Evolutionary conservation across 257 asterid species (phyloP).

Genomic region (Paulownia fortunei): DNA sequence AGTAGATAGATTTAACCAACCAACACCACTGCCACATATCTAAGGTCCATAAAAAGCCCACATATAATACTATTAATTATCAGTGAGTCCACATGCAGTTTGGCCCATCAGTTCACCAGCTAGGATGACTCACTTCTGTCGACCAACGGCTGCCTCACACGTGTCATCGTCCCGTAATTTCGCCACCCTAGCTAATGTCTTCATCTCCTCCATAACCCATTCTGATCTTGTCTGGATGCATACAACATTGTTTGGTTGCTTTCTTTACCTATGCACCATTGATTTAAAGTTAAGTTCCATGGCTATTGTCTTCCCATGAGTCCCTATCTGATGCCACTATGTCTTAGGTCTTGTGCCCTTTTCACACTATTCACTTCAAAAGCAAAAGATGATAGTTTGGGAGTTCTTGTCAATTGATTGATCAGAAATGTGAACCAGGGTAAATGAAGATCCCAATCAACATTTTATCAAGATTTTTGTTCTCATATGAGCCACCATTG

Average conservation of each 20-base stretch:
- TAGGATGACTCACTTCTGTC: not conserved
- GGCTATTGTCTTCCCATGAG: slow-evolving; percentile 46
- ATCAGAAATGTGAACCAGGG: not conserved
- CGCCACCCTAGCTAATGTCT: not conserved
- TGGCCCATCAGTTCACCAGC: slow-evolving; percentile 12
- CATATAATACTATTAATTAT: not conserved
- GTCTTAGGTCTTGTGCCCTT: slow-evolving; percentile 37
- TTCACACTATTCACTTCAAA: slow-evolving; percentile 13
- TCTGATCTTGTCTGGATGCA: slow-evolving; percentile 33
- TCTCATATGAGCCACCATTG: slow-evolving; percentile 10
- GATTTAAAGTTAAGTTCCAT: slow-evolving; percentile 43
- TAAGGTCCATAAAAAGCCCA: slow-evolving; percentile 15
- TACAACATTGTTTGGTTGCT: slow-evolving; percentile 56
- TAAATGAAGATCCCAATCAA: not conserved
- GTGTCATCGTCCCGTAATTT: not conserved
- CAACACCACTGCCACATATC: not conserved
- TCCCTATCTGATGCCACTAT: slow-evolving; percentile 52
- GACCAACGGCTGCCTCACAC: not conserved
- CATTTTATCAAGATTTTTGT: slow-evolving; percentile 22
- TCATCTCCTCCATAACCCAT: not conserved
- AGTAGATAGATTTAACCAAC: not conserved
- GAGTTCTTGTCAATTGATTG: not conserved
- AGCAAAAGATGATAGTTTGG: not conserved
- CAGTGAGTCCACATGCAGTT: slow-evolving; percentile 3
- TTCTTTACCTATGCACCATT: slow-evolving; percentile 62